Percentiles rank a stretch among this genome's conserved stretches.
phyloP scores from a whole-genome alignment of 176 grass and related monocot genomes.

The Oryza longistaminata region DNA sequence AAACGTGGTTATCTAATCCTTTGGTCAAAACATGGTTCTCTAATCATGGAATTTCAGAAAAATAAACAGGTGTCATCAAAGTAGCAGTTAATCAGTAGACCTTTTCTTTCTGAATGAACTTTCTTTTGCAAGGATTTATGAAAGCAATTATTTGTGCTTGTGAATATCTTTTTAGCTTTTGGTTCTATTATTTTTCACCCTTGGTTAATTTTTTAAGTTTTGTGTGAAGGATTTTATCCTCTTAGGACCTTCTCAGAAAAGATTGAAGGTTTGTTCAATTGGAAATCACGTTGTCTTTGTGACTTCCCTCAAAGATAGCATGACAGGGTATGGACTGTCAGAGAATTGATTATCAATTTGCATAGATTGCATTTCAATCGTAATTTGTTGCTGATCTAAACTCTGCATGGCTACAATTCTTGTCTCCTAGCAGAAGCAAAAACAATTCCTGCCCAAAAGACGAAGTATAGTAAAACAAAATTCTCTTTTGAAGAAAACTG shows the following conservation, averaged over 20 bases:
- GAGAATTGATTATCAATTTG: slow-evolving; percentile 98
- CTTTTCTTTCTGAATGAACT: background rate
- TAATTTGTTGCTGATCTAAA: slow-evolving; percentile 79
- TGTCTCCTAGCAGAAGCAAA: slow-evolving; percentile 85
- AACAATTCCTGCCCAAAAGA: slow-evolving; percentile 76
- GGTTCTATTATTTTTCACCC: background rate
- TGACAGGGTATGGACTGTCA: slow-evolving; percentile 83
- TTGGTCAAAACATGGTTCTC: background rate
- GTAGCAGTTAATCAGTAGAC: background rate
- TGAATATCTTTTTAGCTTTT: background rate
- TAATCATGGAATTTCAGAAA: background rate
- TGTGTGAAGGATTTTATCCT: slow-evolving; percentile 9
- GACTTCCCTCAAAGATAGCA: slow-evolving; percentile 81
- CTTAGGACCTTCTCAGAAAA: background rate
- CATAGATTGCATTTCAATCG: slow-evolving; percentile 69
- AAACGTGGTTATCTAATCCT: background rate
- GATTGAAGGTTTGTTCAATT: background rate
- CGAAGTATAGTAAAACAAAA: slow-evolving; percentile 32
- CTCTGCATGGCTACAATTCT: slow-evolving; percentile 81
- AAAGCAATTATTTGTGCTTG: background rate
- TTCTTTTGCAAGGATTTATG: background rate
- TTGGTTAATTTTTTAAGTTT: background rate
- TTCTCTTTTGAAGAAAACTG: background rate
- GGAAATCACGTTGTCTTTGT: slow-evolving; percentile 33
- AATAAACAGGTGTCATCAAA: background rate